These are phyloP conservation scores for Fusarium multiceps DNA, from an alignment of 2,329 filamentous ascomycete species.

Conservation along the genomic window DNA sequence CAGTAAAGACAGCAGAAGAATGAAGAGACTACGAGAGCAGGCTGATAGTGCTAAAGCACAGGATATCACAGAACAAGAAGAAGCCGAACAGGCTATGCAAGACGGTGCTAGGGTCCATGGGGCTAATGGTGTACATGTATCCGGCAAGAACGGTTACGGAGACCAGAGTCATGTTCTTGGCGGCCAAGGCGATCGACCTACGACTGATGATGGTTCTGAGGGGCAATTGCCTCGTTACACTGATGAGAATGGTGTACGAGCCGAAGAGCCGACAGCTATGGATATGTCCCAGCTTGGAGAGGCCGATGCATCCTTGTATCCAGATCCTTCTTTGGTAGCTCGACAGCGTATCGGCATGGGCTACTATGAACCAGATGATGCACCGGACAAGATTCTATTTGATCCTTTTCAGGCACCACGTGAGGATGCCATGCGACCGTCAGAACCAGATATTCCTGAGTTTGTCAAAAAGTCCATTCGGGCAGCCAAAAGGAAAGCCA, in stretches of 20 bases:
- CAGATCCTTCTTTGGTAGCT: constrained; percentile 60
- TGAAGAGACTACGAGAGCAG: constrained; percentile 66
- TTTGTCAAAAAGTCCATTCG: constrained; percentile 66
- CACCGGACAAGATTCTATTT: constrained; percentile 68
- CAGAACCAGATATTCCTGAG: constrained; percentile 63
- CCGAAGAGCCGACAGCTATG: constrained; percentile 5
- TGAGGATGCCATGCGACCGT: constrained; percentile 55
- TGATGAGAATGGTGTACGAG: constrained; percentile 7
- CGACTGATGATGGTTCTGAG: constrained; percentile 19
- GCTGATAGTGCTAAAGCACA: constrained; percentile 69
- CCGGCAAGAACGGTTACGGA: constrained; percentile 44
- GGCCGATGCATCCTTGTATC: constrained; percentile 55
- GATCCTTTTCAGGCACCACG: constrained; percentile 67
- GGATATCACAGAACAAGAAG: constrained; percentile 51
- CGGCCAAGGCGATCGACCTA: constrained; percentile 31
- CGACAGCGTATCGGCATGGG: constrained; percentile 68
- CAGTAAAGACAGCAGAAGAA: constrained; percentile 66
- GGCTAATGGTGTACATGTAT: constrained; percentile 2
- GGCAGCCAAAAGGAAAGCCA: constrained; percentile 64
- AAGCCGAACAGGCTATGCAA: constrained; percentile 41
- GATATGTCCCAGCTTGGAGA: constrained; percentile 45
- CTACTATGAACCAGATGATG: constrained; percentile 70
- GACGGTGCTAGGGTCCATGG: constrained; percentile 16
- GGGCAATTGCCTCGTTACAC: constrained; percentile 17
- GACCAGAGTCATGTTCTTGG: constrained; percentile 51